Base-by-base conservation (phyloP, 495 filamentous ascomycete species). In the Cercophora newfieldiana region DNA sequence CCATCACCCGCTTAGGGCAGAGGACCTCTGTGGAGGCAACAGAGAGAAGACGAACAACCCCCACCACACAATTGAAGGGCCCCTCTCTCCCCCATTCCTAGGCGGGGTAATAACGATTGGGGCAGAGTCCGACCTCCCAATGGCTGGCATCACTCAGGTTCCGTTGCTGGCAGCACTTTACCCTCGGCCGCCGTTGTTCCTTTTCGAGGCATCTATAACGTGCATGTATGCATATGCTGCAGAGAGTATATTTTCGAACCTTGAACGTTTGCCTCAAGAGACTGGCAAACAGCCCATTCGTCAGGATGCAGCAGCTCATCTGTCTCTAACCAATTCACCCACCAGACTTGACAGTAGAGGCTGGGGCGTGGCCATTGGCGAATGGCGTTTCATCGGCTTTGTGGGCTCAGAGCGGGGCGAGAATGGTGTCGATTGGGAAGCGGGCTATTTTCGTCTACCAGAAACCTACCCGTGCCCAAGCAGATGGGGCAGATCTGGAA, bases 301-400 rank as follows among this genome's bases (percentile, higher is more conserved):
- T 19, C 58, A 44, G 26, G n/a, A 47, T 12, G 8, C 58, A 3
- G 26, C 19, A 47, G 1, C 24, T 21, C 33, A 44, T 47, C 58
- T 47, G 30, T 48, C 58, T 48, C 12, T 48, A 30, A 48, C 33
- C 31, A 44, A 60, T 60, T 48, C 58, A 60, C 19, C 60, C 44
- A 62, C 44, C 58, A 30, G 37, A 21, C 16, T n/a, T n/a, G 25
- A 14, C 16, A 49, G 30, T 10, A 37, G 33, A 49, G 37, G 30
- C 8, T 37, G 29, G 29, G 30, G 50, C 30, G 26, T 19, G 53
- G 10, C 58, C 24, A 54, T 48, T 55, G 51, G 61, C 51, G 25
- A 64, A 57, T 64, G 29, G 61, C 18, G 61, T 64, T 64, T 55
- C 61, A 57, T 56, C 49, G 47, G n/a, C 58, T 48, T 29, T 30